Evolutionary conservation across 495 filamentous ascomycete genomes (phyloP), one percentile per base, ranked within the genome.

Genomic region (Xylaria flabelliformis): DNA sequence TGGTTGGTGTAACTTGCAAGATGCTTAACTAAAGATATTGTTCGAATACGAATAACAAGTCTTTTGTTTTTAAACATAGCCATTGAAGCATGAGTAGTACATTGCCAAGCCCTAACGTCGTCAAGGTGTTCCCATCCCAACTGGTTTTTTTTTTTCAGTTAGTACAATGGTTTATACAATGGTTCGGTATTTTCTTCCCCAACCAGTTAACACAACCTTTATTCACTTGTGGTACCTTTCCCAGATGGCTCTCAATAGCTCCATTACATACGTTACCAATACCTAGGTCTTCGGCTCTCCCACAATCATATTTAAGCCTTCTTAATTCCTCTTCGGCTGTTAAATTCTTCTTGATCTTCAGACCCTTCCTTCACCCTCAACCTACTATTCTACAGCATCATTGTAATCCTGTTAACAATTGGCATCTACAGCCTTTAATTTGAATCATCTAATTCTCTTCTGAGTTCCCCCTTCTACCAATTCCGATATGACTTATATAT

Each of bases 401-500:
- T 48, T 65, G 24, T 42, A 65, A n/a, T 21, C 39, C 42, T 19
- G 6, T 50, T 42, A 32, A 29, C 13, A 42, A 5, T 63, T 63
- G 61, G 13, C 61, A 17, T 39, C 34, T 9, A 26, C 13, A 15
- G 7, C 21, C 36, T 21, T 17, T 3, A 39, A 19, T 39, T 61
- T 29, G 17, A 26, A 48, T 36, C 42, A 34, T 34, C 44, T 51
- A 55, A 59, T 62, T 46, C 32, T 63, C 17, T 50, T 63, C 17
- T 50, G 44, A 34, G 17, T 48, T 46, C 17, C 42, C n/a, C 26
- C 29, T 19, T 51, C 19, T 62, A 17, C 13, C 51, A 24, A 5
- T 53, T 26, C 65, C 24, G 24, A 32, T 8, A 78, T 83, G 82
- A 34, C 76, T 42, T 83, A 84, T 76, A 81, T 80, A 42, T 44